Conservation (phyloP, 345 rosid genomes). For the Sonneratia alba region DNA sequence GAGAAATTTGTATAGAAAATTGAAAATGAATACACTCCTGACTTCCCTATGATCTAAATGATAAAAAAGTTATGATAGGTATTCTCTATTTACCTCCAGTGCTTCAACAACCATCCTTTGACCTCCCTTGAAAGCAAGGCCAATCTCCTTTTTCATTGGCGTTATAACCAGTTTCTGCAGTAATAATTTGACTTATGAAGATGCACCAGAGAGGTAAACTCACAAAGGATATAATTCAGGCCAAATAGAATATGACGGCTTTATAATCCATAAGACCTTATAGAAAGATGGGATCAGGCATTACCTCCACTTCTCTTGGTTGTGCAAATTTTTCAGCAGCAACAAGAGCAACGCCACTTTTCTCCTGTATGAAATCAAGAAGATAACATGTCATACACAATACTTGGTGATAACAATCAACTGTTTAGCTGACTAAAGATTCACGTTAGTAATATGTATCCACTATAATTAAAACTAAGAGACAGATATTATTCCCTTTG, state of each 20-base stretch:
- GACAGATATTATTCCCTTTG: too few relatives aligned
- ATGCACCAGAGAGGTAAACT: not conserved
- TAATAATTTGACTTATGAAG: slow-evolving; percentile 5
- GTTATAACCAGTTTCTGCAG: slow-evolving; percentile 67
- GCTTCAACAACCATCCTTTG: slow-evolving; percentile 76
- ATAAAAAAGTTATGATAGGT: not conserved
- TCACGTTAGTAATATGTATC: not conserved
- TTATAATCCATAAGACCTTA: not conserved
- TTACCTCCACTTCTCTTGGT: slow-evolving; percentile 92
- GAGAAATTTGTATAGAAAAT: not conserved
- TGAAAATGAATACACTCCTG: not conserved
- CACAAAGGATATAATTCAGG: not conserved
- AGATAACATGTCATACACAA: slow-evolving; percentile 38
- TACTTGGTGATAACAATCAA: not conserved
- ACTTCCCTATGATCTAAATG: not conserved
- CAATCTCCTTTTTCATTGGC: slow-evolving; percentile 78
- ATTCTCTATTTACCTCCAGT: slow-evolving; percentile 13
- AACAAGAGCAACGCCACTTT: slow-evolving; percentile 69
- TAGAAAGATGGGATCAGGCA: not conserved
- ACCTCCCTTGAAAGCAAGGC: slow-evolving; percentile 74
- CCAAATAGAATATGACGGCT: not conserved
- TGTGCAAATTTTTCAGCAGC: slow-evolving; percentile 80
- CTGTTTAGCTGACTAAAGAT: not conserved
- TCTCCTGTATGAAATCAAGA: slow-evolving; percentile 43
- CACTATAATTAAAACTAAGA: not conserved